Evolutionary conservation across 108 stramenopile species (phyloP), one percentile per base, ranked within the genome.

Genomic region (Pseudonitzschia multistriata): DNA sequence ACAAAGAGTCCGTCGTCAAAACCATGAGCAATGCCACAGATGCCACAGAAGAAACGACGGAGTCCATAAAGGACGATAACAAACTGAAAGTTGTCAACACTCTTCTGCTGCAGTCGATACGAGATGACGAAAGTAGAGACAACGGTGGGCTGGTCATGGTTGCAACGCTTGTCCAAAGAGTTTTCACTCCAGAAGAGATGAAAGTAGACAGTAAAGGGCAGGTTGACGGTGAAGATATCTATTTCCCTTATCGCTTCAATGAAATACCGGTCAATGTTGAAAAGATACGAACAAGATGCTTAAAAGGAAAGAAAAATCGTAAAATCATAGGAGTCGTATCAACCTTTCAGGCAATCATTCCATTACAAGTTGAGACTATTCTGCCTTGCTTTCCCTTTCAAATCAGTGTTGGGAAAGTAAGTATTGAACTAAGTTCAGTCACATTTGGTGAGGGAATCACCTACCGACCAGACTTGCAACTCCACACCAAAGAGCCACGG

Each of bases 211-310:
- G n/a, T n/a, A n/a, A n/a, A n/a, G n/a, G n/a, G n/a, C n/a, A n/a
- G n/a, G n/a, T n/a, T n/a, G n/a, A n/a, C n/a, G n/a, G n/a, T n/a
- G n/a, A 54, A 27, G 53, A 54, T 27, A 15, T 61, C 5, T 19
- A 28, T 6, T 61, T 61, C 60, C 29, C 8, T 27, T 61, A 61
- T 61, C 60, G 60, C 60, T 61, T 61, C 60, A 61, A 61, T 30
- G 60, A 61, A 31, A 30, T 31, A 15, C 14, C 60, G 28, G 60
- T 30, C 4, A 31, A 61, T 15, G 30, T 31, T n/a, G 60, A 29
- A 6, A 61, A 31, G 25, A 31, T 15, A 33, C 14, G 60, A 31
- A n/a, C 5, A 31, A 31, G 29, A 61, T 61, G 19, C n/a, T n/a
- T n/a, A n/a, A 31, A 29, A 61, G 27, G 60, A 29, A 14, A 6